Percentiles rank a stretch among this genome's conserved stretches.
phyloP scores from a whole-genome alignment of 78 protist genomes.

The Salpingoeca rosetta region DNA sequence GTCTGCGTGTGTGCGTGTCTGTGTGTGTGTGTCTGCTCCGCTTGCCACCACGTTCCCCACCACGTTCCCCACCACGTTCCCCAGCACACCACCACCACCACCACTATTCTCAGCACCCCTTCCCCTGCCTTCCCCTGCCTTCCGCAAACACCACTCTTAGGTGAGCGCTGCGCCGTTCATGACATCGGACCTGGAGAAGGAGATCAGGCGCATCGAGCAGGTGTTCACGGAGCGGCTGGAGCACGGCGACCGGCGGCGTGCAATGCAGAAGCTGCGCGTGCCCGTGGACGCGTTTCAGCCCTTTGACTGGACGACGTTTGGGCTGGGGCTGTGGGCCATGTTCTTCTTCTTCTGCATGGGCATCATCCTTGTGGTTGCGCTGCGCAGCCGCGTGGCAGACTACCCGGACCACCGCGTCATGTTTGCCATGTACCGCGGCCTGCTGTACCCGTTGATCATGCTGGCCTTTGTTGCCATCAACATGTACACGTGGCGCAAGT shows the following conservation, averaged over 20 bases:
- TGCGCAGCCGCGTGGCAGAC: not conserved
- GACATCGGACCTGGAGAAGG: not conserved
- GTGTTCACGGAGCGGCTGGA: not conserved
- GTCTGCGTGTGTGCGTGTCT: not conserved
- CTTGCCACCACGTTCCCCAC: not conserved
- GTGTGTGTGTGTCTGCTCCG: not conserved
- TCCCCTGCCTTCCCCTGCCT: not conserved
- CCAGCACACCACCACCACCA: not conserved
- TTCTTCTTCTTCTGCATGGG: not conserved
- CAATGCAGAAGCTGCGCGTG: not conserved
- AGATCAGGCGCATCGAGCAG: not conserved
- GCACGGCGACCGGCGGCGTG: not conserved
- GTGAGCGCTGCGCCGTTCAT: not conserved
- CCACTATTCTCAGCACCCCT: too few species aligned
- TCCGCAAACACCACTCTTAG: not conserved
- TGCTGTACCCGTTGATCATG: not conserved
- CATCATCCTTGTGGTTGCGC: not conserved
- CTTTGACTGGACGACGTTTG: not conserved
- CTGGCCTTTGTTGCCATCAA: constrained; percentile 6
- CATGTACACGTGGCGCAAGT: not conserved
- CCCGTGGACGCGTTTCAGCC: not conserved
- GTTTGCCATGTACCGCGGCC: not conserved
- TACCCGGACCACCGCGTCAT: not conserved
- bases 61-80: not conserved
- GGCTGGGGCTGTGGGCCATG: not conserved